These are phyloP conservation scores for Candida takata DNA, from an alignment of 805 yeast genomes.

Conservation along the genomic window DNA sequence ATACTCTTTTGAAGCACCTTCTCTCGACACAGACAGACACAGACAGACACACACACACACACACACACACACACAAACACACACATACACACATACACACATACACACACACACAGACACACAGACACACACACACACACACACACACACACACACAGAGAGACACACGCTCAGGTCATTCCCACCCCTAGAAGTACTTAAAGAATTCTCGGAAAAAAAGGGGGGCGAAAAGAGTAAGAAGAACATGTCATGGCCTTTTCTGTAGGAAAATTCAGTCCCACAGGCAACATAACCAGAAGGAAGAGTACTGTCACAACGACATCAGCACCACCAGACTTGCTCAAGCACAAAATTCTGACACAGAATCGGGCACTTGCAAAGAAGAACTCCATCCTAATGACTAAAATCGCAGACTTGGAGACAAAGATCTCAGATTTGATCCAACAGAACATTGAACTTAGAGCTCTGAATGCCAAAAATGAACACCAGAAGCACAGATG, in stretches of 20 bases:
- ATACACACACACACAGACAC: too few species aligned
- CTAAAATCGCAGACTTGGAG: slow-evolving; percentile 48
- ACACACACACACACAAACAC: too few species aligned
- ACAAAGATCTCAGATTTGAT: slow-evolving; percentile 40
- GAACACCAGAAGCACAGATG: slow-evolving; percentile 26
- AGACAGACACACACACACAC: too few species aligned
- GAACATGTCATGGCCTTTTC: slow-evolving; percentile 22
- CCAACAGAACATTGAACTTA: slow-evolving; percentile 40
- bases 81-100: too few species aligned
- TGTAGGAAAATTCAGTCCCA: slow-evolving; percentile 15
- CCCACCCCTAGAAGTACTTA: too few species aligned
- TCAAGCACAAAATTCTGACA: slow-evolving; percentile 23
- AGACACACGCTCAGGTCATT: too few species aligned
- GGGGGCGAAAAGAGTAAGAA: too few species aligned
- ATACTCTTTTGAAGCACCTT: too few species aligned
- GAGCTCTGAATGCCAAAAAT: slow-evolving; percentile 29
- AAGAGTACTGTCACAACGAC: slow-evolving; percentile 7
- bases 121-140: too few species aligned
- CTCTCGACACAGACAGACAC: too few species aligned
- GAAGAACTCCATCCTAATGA: slow-evolving; percentile 46
- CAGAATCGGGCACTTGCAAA: slow-evolving; percentile 54
- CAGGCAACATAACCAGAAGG: slow-evolving; percentile 2
- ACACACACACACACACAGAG: too few species aligned
- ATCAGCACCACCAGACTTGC: slow-evolving; percentile 7
- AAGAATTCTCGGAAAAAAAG: too few species aligned